Evolutionary conservation across 352 stramenopile genomes (phyloP), one percentile per base, ranked within the genome.

Genomic region (Elongisporangium prolatum): DNA sequence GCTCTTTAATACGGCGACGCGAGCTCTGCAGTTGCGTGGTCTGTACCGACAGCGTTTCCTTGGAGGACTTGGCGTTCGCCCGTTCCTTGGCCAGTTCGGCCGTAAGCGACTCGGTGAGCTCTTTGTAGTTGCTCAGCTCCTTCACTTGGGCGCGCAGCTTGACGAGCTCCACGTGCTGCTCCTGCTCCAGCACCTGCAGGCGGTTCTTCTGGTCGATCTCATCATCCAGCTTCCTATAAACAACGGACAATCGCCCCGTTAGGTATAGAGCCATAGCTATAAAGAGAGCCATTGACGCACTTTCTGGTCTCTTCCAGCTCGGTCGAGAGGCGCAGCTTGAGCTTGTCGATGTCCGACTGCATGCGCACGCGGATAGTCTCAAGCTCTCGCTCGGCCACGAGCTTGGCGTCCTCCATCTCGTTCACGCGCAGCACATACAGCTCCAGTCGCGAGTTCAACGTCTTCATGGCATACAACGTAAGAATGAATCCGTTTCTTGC

Each of bases 341-440:
- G 58, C 44, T 72, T 79, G 52, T 88, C 80, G 22, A 93, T 72
- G 61, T 93, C 84, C 40, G 80, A 70, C 63, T 92, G 80, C 82
- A 92, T 90, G 60, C 82, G 82, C 59, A 84, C 71, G 44, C 79
- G 83, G 50, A 94, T 91, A 14, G 77, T 88, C 67, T 92, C 83
- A 21, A 94, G 69, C 66, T 94, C 84, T 28, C 75, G 72, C 61
- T 94, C 84, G 0, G 79, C 79, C 21, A 81, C 69, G 49, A 81
- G 71, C 63, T 91, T 91, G 34, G 84, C 78, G 25, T 86, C 80
- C 56, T 91, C 74, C 58, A 92, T 84, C 68, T 92, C 84, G 52
- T 91, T 94, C 48, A 92, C 82, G 65, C 80, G 82, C 44, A 91
- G 63, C 49, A 94, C 80, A 61, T 94, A 94, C 61, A 87, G 77